Evolutionary conservation across 768 basidiomycete genomes (phyloP), one percentile per base, ranked within the genome.

Genomic region (Lactarius vividus): DNA sequence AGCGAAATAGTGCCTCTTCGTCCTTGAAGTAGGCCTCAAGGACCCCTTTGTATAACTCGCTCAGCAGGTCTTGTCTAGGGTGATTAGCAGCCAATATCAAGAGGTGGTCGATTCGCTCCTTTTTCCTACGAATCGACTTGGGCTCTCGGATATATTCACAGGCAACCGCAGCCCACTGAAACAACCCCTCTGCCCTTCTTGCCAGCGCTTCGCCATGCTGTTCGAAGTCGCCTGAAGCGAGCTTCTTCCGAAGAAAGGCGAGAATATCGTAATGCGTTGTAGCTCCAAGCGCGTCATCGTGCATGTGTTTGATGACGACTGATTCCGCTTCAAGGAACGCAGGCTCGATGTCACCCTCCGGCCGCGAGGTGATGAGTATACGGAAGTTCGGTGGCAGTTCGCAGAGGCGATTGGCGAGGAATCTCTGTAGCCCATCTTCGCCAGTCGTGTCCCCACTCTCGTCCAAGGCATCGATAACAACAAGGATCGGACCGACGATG

Each of bases 311-410:
- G 55, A 56, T n/a, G 2, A 26, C 0, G 15, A 31, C 28, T 4
- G 57, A 59, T 15, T 11, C 3, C 3, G 57, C 39, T 8, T 2
- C 39, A 26, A 4, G 5, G 39, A 59, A 59, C 15, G 40, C 40
- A 4, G 57, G 11, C 15, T 42, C 39, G 57, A 59, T 40, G 9
- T 18, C 39, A 16, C n/a, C 11, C 18, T 56, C 55, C 3, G 55
- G 55, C 13, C 55, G 55, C n/a, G 55, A 56, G 8, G 55, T 40
- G 57, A 59, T 59, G 9, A 59, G 39, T 28, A 59, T 26, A 28
- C 57, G 57, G 57, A 59, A 59, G 39, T 59, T 59, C 13, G 57
- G 18, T 1, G 57, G 57, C 4, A 59, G 57, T 42, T 42, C 16
- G 31, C 31, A 56, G 10, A 56, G 55, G 55, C n/a, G 18, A 3